Conservation (phyloP, 768 basidiomycete species). For the Brasilioporus rufonigricans region DNA sequence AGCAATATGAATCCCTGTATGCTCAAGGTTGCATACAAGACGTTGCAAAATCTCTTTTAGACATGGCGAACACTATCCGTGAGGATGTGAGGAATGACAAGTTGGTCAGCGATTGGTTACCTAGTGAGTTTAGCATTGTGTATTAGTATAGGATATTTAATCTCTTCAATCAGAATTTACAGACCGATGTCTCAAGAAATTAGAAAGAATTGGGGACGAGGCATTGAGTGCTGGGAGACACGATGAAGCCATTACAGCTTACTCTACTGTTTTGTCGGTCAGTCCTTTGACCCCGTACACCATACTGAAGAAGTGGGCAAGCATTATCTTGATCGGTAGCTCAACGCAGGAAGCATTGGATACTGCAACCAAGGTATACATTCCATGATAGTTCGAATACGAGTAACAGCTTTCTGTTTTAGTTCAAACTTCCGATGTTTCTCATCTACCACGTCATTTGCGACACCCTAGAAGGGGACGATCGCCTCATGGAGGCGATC, state of each 20-base stretch:
- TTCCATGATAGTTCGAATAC: background rate
- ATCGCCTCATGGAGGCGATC: background rate
- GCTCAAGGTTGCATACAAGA: background rate
- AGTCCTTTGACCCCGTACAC: no score
- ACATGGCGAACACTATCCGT: background rate
- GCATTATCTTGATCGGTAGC: background rate
- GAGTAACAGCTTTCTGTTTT: no score
- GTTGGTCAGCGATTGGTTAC: background rate
- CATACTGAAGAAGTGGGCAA: background rate
- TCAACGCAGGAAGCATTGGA: background rate
- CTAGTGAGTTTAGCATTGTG: background rate
- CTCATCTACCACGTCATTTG: background rate
- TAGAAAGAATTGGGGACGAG: background rate
- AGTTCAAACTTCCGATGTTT: background rate
- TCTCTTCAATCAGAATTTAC: background rate
- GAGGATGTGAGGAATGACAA: background rate
- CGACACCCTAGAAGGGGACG: background rate
- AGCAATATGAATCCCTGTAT: background rate
- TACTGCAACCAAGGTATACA: background rate
- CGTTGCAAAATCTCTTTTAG: background rate
- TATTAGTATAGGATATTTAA: background rate
- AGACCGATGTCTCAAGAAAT: background rate
- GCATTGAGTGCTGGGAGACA: background rate
- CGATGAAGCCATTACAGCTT: no score
- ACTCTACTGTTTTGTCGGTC: no score